phyloP scores from a whole-genome alignment of 805 yeast genomes.

The Monosporozyma yasuniensis region DNA sequence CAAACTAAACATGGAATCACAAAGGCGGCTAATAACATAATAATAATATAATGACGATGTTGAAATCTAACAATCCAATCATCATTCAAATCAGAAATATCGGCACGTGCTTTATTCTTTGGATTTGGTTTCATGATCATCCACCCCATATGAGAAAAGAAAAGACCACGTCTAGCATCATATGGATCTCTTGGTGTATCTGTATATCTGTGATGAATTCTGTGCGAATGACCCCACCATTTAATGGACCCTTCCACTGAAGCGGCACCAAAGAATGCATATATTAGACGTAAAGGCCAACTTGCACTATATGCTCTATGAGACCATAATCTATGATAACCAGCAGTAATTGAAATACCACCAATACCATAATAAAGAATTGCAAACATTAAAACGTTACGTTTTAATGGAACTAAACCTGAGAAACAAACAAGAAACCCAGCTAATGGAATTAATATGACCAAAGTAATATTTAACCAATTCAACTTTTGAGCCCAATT shows the following conservation, averaged over 20 bases:
- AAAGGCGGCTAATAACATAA: constrained; percentile 56
- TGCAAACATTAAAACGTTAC: constrained; percentile 40
- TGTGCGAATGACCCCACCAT: constrained; percentile 84
- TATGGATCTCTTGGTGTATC: constrained; percentile 79
- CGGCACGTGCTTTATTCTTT: constrained; percentile 72
- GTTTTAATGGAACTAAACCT: constrained; percentile 38
- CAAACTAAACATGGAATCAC: constrained; percentile 52
- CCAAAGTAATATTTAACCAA: constrained; percentile 67
- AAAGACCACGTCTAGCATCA: constrained; percentile 75
- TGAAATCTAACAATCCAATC: constrained; percentile 77
- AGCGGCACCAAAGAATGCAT: constrained; percentile 73
- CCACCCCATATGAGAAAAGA: constrained; percentile 85
- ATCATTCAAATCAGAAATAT: constrained; percentile 65
- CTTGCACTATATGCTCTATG: constrained; percentile 64
- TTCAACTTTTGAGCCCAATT: constrained; percentile 72
- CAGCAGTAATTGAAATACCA: constrained; percentile 76
- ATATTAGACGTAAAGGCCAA: constrained; percentile 51
- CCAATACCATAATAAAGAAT: constrained; percentile 46
- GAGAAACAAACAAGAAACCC: constrained; percentile 41
- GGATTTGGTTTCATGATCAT: constrained; percentile 76
- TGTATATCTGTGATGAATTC: constrained; percentile 81
- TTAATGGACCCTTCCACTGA: constrained; percentile 78
- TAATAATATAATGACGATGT: constrained; percentile 62
- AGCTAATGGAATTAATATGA: constrained; percentile 46
- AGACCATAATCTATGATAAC: constrained; percentile 74